Percentiles rank a stretch among this genome's conserved stretches.
Conservation (phyloP, 2,329 filamentous ascomycete species). For the Periconia macrospinosa region DNA sequence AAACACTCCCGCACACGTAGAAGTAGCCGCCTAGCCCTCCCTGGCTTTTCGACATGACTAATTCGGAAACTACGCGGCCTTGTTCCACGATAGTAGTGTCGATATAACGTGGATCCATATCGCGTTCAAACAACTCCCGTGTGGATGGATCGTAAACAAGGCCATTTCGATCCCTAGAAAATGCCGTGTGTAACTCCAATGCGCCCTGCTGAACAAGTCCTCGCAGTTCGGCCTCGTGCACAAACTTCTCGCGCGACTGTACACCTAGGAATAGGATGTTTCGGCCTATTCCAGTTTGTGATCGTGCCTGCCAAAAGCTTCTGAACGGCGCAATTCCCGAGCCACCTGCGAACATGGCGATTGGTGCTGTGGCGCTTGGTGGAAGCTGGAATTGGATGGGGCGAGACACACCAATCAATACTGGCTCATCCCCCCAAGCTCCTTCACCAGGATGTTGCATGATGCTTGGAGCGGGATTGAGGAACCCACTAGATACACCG, state of each 20-base stretch:
- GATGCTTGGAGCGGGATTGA: conserved; percentile 48
- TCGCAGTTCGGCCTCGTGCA: conserved; percentile 54
- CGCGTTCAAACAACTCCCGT: conserved; percentile 52
- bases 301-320: conserved; percentile 57
- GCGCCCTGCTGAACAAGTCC: conserved; percentile 50
- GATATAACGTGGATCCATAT: conserved; percentile 56
- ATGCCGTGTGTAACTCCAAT: conserved; percentile 57
- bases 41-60: conserved; percentile 60
- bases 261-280: conserved; percentile 56
- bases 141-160: conserved; percentile 48
- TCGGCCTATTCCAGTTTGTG: conserved; percentile 45
- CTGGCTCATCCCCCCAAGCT: conserved; percentile 45
- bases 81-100: conserved; percentile 56
- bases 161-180: conserved; percentile 54
- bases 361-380: conserved; percentile 52
- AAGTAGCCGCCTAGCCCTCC: conserved; percentile 54
- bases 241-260: conserved; percentile 56
- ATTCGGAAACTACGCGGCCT: conserved; percentile 53
- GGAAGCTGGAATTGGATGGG: conserved; percentile 57
- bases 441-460: conserved; percentile 36
- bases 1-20: conserved; percentile 54
- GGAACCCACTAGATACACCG: conserved; percentile 56
- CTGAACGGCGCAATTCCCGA: conserved; percentile 59
- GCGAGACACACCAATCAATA: conserved; percentile 55
- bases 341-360: conserved; percentile 58